Base-by-base conservation (phyloP, 1,284 basidiomycete genomes). In the Tilletia horrida region DNA sequence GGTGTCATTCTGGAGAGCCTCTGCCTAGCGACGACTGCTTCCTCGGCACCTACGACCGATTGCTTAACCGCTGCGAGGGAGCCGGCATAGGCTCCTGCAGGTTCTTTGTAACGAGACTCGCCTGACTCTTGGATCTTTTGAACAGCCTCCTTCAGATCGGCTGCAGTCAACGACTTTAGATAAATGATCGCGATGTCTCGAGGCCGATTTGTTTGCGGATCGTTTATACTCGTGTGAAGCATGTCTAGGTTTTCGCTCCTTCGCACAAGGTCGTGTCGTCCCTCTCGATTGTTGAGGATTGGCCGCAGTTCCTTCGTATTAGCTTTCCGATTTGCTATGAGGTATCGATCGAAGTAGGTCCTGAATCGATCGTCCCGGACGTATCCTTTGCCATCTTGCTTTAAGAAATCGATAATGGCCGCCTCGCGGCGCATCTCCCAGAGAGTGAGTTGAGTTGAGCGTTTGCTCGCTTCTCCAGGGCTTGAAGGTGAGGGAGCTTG, bases 311-410 rank as follows among this genome's bases (percentile, higher is more conserved):
- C 55, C 8, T 13, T 35, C 11, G 29, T 13, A 29, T 59, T 14
- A 7, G 27, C 13, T 14, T 35, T 14, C 27, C 3, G 29, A n/a
- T 40, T 59, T 13, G 25, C 9, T 9, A 11, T 29, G 11, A 59
- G 55, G 27, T 29, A 40, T 25, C 13, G 27, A 9, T 25, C 18
- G n/a, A 35, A 59, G 16, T 31, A 13, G 6, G 27, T 59, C 16
- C 55, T 25, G 31, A 59, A 40, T 14, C 29, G 55, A 11, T 59
- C 55, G 2, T 59, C 55, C 27, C 55, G 8, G 27, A 59, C n/a
- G 27, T 18, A 14, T 11, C 27, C 27, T 2, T 18, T 21, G 9
- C 55, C 9, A 16, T 35, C 27, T 40, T 57, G 27, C 16, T 14
- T 25, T 13, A 59, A 14, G n/a, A 59, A 59, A 11, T 29, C 27